These are phyloP conservation scores for Plasmodium inui DNA, from an alignment of 169 alveolate genomes.

Conservation along the genomic window DNA sequence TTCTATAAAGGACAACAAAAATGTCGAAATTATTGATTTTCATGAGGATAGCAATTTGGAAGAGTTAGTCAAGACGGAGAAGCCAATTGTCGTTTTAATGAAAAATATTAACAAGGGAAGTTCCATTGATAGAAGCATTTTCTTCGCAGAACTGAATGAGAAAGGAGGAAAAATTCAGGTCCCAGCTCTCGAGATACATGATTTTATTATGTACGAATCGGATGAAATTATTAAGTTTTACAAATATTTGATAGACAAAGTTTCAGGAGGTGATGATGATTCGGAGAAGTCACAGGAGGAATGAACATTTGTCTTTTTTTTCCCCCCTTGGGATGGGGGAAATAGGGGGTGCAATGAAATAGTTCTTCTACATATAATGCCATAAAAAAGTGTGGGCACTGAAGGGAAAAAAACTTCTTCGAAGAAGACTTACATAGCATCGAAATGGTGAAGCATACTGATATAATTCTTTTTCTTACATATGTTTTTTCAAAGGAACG, in stretches of 20 bases:
- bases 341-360: no score
- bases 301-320: neutral
- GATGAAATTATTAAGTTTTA: slow-evolving; percentile 42
- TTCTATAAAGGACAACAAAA: slow-evolving; percentile 11
- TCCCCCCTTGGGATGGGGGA: no score
- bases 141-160: slow-evolving; percentile 5
- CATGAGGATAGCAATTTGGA: slow-evolving; percentile 34
- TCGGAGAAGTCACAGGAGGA: neutral
- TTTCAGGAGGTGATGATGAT: neutral
- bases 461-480: no score
- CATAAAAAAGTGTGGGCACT: no score
- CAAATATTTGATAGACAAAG: neutral
- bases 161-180: slow-evolving; percentile 57
- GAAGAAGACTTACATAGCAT: no score
- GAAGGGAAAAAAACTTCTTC: no score
- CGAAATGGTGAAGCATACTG: no score
- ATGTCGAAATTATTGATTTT: slow-evolving; percentile 15
- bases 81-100: slow-evolving; percentile 61
- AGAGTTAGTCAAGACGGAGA: slow-evolving; percentile 20
- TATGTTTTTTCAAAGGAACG: no score
- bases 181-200: slow-evolving; percentile 22
- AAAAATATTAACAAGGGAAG: slow-evolving; percentile 45
- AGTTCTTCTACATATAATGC: no score
- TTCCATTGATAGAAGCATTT: slow-evolving; percentile 21
- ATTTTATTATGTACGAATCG: slow-evolving; percentile 50